Conservation (phyloP, 140 eudicot genomes). For the Stevia rebaudiana region DNA sequence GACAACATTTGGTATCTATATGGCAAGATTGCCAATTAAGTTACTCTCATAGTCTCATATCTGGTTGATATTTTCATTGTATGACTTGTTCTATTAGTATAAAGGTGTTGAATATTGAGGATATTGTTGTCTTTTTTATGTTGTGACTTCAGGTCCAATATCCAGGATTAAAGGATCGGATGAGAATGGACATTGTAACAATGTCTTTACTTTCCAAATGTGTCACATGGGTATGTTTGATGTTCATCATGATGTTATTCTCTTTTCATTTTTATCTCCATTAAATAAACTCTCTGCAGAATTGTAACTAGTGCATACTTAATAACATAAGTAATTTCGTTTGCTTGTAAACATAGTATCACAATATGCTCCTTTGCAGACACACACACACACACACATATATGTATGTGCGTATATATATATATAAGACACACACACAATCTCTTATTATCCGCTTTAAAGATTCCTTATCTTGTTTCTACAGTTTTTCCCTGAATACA, state of each 20-base stretch:
- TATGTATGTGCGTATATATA: too few species aligned
- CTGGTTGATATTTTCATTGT: neutral
- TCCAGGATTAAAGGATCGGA: slow-evolving; percentile 76
- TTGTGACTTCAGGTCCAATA: slow-evolving; percentile 65
- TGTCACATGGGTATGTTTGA: slow-evolving; percentile 63
- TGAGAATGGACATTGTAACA: slow-evolving; percentile 75
- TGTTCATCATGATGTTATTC: slow-evolving; percentile 11
- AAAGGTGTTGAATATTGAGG: neutral
- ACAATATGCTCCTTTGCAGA: neutral
- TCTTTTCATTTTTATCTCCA: neutral
- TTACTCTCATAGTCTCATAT: neutral
- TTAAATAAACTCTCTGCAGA: neutral
- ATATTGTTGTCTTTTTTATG: neutral
- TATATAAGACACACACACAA: neutral
- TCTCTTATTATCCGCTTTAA: slow-evolving; percentile 5
- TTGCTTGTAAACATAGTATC: neutral
- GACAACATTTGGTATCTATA: neutral
- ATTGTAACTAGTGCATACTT: neutral
- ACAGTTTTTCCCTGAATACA: slow-evolving; percentile 87
- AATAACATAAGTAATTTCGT: neutral
- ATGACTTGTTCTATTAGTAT: neutral
- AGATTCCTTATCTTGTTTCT: slow-evolving; percentile 28
- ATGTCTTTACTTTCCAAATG: slow-evolving; percentile 70
- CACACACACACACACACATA: too few species aligned
- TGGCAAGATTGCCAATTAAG: neutral